Evolutionary conservation across 2,329 filamentous ascomycete species (phyloP).

Genomic region (Saccharata proteae): DNA sequence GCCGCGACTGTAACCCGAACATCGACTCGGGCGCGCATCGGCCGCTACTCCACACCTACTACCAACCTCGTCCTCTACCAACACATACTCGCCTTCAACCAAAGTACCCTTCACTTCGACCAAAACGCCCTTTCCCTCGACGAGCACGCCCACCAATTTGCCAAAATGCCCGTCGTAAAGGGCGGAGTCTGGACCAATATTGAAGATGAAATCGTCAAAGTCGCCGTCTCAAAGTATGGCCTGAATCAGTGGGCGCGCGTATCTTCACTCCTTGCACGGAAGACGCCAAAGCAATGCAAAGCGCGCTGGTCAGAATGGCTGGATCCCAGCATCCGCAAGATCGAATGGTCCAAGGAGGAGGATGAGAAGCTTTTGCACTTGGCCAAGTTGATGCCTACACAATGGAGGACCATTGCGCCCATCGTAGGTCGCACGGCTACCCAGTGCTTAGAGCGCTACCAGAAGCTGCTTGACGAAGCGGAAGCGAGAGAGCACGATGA

Average conservation of each 20-base stretch:
- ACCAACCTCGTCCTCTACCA: no score
- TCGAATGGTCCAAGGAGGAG: slow-evolving; percentile 97
- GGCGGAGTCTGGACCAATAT: slow-evolving; percentile 59
- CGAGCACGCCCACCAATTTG: slow-evolving; percentile 10
- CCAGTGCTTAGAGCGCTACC: slow-evolving; percentile 93
- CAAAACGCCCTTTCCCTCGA: slow-evolving; percentile 11
- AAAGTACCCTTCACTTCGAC: slow-evolving; percentile 9
- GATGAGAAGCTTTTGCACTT: slow-evolving; percentile 95
- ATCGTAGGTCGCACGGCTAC: slow-evolving; percentile 94
- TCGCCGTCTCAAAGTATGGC: slow-evolving; percentile 35
- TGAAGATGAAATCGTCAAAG: slow-evolving; percentile 94
- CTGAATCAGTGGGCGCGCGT: slow-evolving; percentile 85
- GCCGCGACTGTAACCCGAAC: no score
- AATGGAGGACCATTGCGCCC: slow-evolving; percentile 94
- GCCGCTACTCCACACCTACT: no score
- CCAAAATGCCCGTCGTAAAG: slow-evolving; percentile 51
- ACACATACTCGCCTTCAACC: no score
- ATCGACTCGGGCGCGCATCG: no score
- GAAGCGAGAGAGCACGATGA: slow-evolving; percentile 76
- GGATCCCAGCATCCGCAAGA: slow-evolving; percentile 94
- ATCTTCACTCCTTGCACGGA: slow-evolving; percentile 89
- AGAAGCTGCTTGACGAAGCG: slow-evolving; percentile 90
- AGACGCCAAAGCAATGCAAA: slow-evolving; percentile 98
- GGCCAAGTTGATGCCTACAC: slow-evolving; percentile 96
- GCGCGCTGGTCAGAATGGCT: slow-evolving; percentile 98